Conservation (phyloP, 441 rosid species). For the Monsonia emarginata region DNA sequence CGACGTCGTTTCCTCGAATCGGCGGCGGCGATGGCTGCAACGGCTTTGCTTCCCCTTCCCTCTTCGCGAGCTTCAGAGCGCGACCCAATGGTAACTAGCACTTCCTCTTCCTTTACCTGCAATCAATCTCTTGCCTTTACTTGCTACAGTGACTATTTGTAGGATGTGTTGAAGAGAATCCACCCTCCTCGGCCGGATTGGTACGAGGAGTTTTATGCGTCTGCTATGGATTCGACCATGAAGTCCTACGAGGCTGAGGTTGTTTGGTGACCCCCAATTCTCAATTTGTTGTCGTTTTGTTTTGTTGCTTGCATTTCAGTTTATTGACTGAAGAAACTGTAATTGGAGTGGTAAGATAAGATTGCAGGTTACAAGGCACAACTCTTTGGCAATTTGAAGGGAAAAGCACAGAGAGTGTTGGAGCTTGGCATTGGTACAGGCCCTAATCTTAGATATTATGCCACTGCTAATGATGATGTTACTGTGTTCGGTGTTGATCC, state of each 20-base stretch:
- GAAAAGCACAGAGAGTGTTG: constrained; percentile 50
- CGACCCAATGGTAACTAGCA: constrained; percentile 29
- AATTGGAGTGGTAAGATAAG: constrained; percentile 25
- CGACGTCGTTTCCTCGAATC: constrained; percentile 37
- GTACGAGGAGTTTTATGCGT: constrained; percentile 70
- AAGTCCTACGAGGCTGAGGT: constrained; percentile 68
- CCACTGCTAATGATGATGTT: constrained; percentile 27
- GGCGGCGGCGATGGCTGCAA: constrained; percentile 28
- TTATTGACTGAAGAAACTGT: neutral
- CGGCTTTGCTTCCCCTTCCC: constrained; percentile 26
- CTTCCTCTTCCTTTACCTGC: neutral
- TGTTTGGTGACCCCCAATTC: neutral
- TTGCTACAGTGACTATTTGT: neutral
- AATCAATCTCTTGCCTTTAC: neutral
- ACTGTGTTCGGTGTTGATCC: constrained; percentile 73
- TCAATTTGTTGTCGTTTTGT: neutral
- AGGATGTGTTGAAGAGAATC: constrained; percentile 42
- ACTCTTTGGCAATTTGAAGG: constrained; percentile 49
- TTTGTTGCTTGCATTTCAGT: neutral
- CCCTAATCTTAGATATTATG: constrained; percentile 70
- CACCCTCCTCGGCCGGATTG: constrained; percentile 73
- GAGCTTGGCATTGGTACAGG: constrained; percentile 90
- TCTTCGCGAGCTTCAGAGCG: constrained; percentile 30
- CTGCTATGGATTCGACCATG: constrained; percentile 32
- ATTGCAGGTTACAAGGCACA: constrained; percentile 49